Percentiles rank a stretch among this genome's conserved stretches.
Conservation (phyloP, 1,284 basidiomycete species). For the Ceratobasidium sp. region DNA sequence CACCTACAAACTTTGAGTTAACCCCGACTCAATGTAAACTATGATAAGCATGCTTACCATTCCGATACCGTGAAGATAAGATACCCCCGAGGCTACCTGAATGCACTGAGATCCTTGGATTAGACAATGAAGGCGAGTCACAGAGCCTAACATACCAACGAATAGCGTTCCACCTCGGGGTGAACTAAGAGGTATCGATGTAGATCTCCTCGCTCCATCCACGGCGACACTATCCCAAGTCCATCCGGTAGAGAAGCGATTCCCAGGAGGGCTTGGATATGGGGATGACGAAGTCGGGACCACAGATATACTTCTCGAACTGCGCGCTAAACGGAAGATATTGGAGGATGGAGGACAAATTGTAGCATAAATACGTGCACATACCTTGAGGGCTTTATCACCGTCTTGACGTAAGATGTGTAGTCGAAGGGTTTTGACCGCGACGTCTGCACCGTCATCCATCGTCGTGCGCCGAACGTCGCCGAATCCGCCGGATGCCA, state of each 20-base stretch:
- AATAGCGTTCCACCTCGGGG: neutral
- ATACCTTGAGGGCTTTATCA: no score
- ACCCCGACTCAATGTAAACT: neutral
- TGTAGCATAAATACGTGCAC: no score
- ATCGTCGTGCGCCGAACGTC: no score
- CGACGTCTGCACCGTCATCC: no score
- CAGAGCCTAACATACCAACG: neutral
- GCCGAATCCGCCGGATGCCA: no score
- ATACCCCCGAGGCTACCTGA: neutral
- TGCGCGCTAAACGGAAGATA: neutral
- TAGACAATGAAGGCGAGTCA: neutral
- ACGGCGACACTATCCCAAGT: neutral
- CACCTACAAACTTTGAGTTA: neutral
- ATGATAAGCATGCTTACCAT: neutral
- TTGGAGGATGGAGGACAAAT: no score
- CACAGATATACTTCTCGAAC: conserved; percentile 6
- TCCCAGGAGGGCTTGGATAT: neutral
- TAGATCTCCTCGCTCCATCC: conserved; percentile 3
- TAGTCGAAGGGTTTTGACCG: no score
- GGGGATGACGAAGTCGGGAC: neutral
- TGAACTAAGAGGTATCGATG: neutral
- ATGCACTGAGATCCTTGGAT: neutral
- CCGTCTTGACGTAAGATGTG: no score
- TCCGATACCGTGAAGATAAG: neutral
- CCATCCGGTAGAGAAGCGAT: neutral